Evolutionary conservation across 305 asterid species (phyloP).

Genomic region (Fraxinus albicans): DNA sequence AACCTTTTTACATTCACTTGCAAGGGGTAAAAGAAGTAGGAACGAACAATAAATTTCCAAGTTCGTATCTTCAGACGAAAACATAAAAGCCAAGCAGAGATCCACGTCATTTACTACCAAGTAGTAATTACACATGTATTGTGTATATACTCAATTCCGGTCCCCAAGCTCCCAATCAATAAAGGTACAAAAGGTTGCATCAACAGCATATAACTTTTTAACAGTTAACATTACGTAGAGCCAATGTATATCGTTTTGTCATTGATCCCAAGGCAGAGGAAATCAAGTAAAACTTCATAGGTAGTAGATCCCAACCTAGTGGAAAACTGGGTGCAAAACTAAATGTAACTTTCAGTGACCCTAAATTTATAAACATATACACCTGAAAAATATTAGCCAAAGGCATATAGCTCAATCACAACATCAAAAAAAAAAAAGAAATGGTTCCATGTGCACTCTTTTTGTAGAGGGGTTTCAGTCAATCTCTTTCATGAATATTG

Average conservation of each 20-base stretch:
- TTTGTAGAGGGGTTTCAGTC: neutral
- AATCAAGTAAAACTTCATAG: neutral
- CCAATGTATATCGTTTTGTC: neutral
- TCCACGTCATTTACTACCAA: neutral
- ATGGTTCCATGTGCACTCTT: neutral
- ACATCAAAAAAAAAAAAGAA: neutral
- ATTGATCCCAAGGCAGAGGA: neutral
- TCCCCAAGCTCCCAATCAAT: neutral
- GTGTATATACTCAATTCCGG: neutral
- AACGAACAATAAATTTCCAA: neutral
- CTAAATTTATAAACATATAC: neutral
- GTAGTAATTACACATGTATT: neutral
- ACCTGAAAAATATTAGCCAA: neutral
- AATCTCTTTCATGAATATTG: neutral
- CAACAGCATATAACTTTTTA: neutral
- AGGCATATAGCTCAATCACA: constrained; percentile 7
- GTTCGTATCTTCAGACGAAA: neutral
- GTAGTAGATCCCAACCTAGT: neutral
- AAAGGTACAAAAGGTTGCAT: neutral
- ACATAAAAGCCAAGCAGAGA: neutral
- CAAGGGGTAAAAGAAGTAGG: neutral
- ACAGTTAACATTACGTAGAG: neutral
- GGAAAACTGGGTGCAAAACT: neutral
- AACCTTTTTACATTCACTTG: neutral
- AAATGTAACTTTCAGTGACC: neutral